Percentiles rank a stretch among this genome's conserved stretches.
phyloP scores from a whole-genome alignment of 2,329 filamentous ascomycete species.

The Podosphaera xanthii region DNA sequence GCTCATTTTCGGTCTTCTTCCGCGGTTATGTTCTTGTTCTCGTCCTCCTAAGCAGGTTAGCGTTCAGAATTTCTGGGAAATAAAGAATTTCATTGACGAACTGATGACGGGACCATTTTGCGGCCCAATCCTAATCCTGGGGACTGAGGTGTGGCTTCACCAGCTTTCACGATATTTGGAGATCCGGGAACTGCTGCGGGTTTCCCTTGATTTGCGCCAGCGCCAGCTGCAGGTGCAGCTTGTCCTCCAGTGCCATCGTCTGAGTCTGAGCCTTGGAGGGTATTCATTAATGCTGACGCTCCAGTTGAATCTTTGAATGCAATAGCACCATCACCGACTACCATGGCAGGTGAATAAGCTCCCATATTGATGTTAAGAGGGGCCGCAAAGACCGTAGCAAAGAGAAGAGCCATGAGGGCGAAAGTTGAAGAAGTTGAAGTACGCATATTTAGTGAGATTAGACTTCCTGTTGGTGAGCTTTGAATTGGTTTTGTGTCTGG shows the following conservation, averaged over 20 bases:
- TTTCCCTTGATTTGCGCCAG: background rate
- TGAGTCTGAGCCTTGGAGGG: slow-evolving; percentile 1
- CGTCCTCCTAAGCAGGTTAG: no score
- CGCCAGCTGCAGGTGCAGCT: slow-evolving; percentile 1
- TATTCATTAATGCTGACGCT: slow-evolving; percentile 5
- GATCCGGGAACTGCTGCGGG: background rate
- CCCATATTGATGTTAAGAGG: slow-evolving; percentile 10
- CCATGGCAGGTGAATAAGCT: slow-evolving; percentile 8
- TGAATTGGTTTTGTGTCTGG: no score
- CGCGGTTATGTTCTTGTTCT: no score
- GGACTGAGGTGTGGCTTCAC: background rate
- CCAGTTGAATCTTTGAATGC: slow-evolving; percentile 5
- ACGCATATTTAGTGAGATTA: no score
- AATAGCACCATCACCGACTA: slow-evolving; percentile 11
- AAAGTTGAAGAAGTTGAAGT: background rate
- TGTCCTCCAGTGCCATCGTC: slow-evolving; percentile 1
- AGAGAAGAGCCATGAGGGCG: background rate
- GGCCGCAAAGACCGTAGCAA: slow-evolving; percentile 4
- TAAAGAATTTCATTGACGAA: background rate
- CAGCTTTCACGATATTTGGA: background rate
- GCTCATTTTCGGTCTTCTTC: no score
- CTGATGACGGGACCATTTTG: background rate
- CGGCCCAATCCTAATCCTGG: background rate
- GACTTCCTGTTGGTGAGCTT: no score
- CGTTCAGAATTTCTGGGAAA: no score